Evolutionary conservation across 164 flowering plant species (phyloP).

Genomic region (Platanus orientalis): DNA sequence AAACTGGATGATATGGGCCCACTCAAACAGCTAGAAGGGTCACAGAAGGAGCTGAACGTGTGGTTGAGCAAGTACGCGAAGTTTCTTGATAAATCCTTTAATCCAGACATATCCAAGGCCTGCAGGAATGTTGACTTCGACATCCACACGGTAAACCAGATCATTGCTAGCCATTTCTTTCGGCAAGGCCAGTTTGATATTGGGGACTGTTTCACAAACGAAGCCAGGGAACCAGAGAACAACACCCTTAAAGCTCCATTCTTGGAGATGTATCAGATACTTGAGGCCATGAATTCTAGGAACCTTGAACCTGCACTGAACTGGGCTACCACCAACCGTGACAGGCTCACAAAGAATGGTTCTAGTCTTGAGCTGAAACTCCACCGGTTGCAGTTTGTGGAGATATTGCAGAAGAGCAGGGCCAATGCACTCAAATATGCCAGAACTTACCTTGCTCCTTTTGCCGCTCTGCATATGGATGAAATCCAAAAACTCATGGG

Average conservation of each 20-base stretch:
- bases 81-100: conserved; percentile 66
- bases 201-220: conserved; percentile 69
- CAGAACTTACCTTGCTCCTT: conserved; percentile 44
- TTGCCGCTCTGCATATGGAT: conserved; percentile 40
- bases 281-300: conserved; percentile 51
- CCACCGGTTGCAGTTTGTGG: conserved; percentile 59
- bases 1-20: conserved; percentile 45
- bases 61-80: conserved; percentile 64
- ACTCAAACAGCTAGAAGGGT: conserved; percentile 53
- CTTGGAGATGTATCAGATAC: conserved; percentile 62
- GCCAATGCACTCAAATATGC: conserved; percentile 63
- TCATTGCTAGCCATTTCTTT: conserved; percentile 73
- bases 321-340: conserved; percentile 56
- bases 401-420: conserved; percentile 52
- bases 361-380: conserved; percentile 67
- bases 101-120: conserved; percentile 78
- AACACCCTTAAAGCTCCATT: conserved; percentile 38
- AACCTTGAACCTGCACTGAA: conserved; percentile 69
- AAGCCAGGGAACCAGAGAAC: conserved; percentile 47
- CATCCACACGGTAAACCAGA: conserved; percentile 46
- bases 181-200: conserved; percentile 65
- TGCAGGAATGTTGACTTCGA: conserved; percentile 71
- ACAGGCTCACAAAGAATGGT: conserved; percentile 45
- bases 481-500: conserved; percentile 82
- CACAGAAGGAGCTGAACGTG: conserved; percentile 66